Conservation (phyloP, 2,329 filamentous ascomycete genomes). For the Aspergillus brunneoviolaceus region DNA sequence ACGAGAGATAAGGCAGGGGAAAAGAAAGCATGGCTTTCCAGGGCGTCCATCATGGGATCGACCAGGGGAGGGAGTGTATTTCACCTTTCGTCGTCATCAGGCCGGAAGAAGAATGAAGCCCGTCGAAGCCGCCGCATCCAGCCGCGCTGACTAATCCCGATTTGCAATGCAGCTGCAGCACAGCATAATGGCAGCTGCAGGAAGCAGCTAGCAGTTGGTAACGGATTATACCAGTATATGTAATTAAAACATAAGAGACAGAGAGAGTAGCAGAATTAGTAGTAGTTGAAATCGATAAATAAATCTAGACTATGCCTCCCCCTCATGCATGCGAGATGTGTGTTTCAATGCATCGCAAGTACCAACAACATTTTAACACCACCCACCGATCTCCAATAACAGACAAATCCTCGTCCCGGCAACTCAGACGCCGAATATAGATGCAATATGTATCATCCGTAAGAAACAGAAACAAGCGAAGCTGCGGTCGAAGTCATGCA, state of each 20-base stretch:
- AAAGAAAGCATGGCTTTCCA: neutral
- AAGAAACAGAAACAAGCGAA: constrained; percentile 26
- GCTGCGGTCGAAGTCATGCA: neutral
- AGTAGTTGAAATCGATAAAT: no score
- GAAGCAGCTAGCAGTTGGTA: no score
- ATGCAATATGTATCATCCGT: constrained; percentile 15
- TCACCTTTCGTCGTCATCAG: constrained; percentile 1
- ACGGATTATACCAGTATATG: no score
- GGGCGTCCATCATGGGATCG: neutral
- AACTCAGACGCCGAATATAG: constrained; percentile 3
- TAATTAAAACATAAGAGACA: no score
- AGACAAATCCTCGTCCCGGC: neutral
- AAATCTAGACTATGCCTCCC: neutral
- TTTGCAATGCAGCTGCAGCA: neutral
- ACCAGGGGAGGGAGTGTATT: neutral
- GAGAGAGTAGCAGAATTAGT: no score
- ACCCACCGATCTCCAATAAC: neutral
- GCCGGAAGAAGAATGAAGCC: constrained; percentile 7
- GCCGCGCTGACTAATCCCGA: constrained; percentile 27
- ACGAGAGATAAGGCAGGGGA: neutral
- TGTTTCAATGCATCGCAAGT: neutral
- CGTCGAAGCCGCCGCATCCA: constrained; percentile 20
- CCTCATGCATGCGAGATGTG: neutral
- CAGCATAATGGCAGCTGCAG: neutral
- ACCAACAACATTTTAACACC: neutral